These are phyloP conservation scores for Curvularia sp. DNA, from an alignment of 2,329 filamentous ascomycete genomes.

Conservation along the genomic window DNA sequence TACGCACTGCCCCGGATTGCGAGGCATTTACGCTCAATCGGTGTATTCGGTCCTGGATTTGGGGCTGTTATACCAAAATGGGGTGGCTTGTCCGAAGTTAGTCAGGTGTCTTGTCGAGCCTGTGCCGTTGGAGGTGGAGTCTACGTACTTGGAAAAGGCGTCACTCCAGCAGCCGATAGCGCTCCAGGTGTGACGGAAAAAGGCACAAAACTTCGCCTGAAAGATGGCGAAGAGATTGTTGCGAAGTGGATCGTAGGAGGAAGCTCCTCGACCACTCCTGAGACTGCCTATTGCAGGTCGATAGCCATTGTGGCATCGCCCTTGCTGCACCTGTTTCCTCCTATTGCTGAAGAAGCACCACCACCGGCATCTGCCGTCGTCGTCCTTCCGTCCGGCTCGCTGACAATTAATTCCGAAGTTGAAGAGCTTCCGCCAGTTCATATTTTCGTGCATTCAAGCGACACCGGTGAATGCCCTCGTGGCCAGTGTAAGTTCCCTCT, in stretches of 20 bases:
- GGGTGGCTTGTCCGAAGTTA: conserved; percentile 86
- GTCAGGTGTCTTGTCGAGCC: conserved; percentile 89
- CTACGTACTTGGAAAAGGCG: conserved; percentile 81
- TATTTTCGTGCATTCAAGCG: conserved; percentile 79
- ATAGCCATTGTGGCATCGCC: conserved; percentile 74
- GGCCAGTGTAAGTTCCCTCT: conserved; percentile 80
- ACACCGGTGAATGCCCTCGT: conserved; percentile 87
- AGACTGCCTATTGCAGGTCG: conserved; percentile 61
- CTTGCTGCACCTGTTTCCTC: conserved; percentile 71
- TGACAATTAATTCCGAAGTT: conserved; percentile 52
- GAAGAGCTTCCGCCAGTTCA: conserved; percentile 60
- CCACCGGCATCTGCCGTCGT: conserved; percentile 76
- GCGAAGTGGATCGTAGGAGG: conserved; percentile 63
- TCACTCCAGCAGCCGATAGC: conserved; percentile 48
- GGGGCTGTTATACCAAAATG: conserved; percentile 91
- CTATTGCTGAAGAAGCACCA: conserved; percentile 75
- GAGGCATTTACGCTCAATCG: conserved; percentile 84
- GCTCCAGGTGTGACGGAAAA: conserved; percentile 14
- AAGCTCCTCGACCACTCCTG: conserved; percentile 20
- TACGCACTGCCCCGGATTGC: conserved; percentile 77
- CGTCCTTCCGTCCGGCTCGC: conserved; percentile 65
- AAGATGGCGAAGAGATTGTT: conserved; percentile 65
- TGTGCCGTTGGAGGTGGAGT: conserved; percentile 89
- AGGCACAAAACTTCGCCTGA: conserved; percentile 59
- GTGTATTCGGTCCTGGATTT: conserved; percentile 86